These are phyloP conservation scores for Fusarium sulawesiense DNA, from an alignment of 2,329 filamentous ascomycete species.

Conservation along the genomic window DNA sequence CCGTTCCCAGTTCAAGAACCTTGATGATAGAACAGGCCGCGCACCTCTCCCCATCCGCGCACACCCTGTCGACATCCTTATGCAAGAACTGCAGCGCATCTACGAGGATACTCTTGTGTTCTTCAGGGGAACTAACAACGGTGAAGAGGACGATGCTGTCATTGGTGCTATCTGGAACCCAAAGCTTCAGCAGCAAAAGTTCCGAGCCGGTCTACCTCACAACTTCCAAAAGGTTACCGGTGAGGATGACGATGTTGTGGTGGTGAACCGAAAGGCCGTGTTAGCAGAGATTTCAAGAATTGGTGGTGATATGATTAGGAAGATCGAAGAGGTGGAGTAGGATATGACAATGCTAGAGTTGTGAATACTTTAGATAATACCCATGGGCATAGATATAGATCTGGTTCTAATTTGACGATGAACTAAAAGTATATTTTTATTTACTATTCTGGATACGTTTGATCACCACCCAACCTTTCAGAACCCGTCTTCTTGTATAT, in stretches of 20 bases:
- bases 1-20: conserved; percentile 80
- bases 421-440: background rate
- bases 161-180: conserved; percentile 71
- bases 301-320: conserved; percentile 74
- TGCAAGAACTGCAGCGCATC: conserved; percentile 72
- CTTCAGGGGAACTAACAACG: conserved; percentile 72
- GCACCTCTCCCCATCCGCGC: conserved; percentile 63
- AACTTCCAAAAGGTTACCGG: conserved; percentile 56
- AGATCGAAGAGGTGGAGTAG: conserved; percentile 64
- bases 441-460: background rate
- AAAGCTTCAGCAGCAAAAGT: conserved; percentile 65
- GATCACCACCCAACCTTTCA: background rate
- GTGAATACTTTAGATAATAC: conserved; percentile 21
- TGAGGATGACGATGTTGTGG: conserved; percentile 62
- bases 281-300: conserved; percentile 78
- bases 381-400: conserved; percentile 30
- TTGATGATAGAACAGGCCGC: conserved; percentile 68
- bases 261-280: conserved; percentile 75
- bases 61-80: conserved; percentile 71
- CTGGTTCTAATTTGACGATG: background rate
- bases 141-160: conserved; percentile 57
- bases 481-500: background rate
- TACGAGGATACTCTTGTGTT: conserved; percentile 81
- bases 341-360: background rate
- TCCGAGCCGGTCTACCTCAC: conserved; percentile 78